Base-by-base conservation (phyloP, 2,329 filamentous ascomycete species). In the Nigrospora osmanthi region DNA sequence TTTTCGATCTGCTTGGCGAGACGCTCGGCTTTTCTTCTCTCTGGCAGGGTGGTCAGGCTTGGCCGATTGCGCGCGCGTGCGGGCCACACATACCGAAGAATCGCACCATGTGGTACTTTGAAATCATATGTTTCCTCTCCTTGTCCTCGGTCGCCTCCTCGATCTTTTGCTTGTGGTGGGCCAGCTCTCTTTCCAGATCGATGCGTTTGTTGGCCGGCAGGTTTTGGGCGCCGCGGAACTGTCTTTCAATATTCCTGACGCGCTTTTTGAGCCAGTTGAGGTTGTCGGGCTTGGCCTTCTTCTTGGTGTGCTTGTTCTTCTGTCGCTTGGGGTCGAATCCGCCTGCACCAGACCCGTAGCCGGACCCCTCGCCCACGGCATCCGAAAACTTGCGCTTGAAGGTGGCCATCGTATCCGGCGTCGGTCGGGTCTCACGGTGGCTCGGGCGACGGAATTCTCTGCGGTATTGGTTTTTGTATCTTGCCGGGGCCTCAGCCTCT, bases 91-190 rank as follows among this genome's bases (percentile, higher is more conserved):
- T 70, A 86, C 87, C 87, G 64, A 91, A 91, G 61, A 93, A 93
- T 28, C 87, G 73, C 42, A 91, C 80, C 78, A 88, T 90, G 61
- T 91, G 87, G 56, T 89, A 93, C 62, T 83, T 85, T 42, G 72
- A 72, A 50, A 90, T 89, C 78, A 90, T 87, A 47, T 80, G 73
- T 54, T 74, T 75, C 52, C 80, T 75, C 58, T 73, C 74, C 65
- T 80, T 82, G 55, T 81, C 79, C 47, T 74, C 72, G 47, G 77
- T 69, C 40, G 76, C 72, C 50, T 77, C 72, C 5, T 65, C 71
- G 47, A 90, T 70, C 56, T 86, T 83, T 51, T 78, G 71, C 62
- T 80, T 74, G 56, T 82, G 83, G 5, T 81, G 75, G 39, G 75
- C 75, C 50, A 91, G 67, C 58, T 89, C 87, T 45, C 85, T 75